Percentiles rank a stretch among this genome's conserved stretches.
phyloP scores from a whole-genome alignment of 1,139 yeast genomes.

The Kurtzmaniella quercitrusa region DNA sequence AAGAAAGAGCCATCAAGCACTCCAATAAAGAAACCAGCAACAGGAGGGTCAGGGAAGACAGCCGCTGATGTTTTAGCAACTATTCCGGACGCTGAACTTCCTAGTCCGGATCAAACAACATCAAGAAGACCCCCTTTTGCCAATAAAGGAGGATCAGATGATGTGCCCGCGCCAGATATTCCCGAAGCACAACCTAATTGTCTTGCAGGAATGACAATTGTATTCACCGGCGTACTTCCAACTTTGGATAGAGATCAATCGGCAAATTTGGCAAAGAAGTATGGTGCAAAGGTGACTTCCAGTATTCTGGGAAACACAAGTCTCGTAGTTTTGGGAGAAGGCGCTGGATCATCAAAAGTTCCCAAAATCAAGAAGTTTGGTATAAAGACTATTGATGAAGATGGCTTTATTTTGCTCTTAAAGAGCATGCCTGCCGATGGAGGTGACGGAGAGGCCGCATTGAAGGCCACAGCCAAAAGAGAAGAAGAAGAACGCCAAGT shows the following conservation, averaged over 20 bases:
- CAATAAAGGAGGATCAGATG: slow-evolving; percentile 28
- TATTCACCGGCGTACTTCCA: slow-evolving; percentile 89
- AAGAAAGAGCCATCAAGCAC: slow-evolving; percentile 7
- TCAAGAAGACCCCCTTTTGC: slow-evolving; percentile 20
- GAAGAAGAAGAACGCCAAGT: slow-evolving; percentile 59
- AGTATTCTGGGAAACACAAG: slow-evolving; percentile 84
- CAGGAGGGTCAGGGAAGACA: slow-evolving; percentile 1
- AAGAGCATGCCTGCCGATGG: slow-evolving; percentile 88
- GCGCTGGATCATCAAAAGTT: slow-evolving; percentile 96
- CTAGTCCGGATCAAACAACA: slow-evolving; percentile 36
- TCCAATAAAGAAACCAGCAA: slow-evolving; percentile 8
- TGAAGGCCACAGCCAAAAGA: slow-evolving; percentile 64
- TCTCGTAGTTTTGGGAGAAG: slow-evolving; percentile 87
- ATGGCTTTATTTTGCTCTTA: slow-evolving; percentile 75
- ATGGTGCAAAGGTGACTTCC: slow-evolving; percentile 93
- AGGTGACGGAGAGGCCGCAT: slow-evolving; percentile 76
- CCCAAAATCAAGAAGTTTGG: slow-evolving; percentile 69
- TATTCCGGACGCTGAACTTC: slow-evolving; percentile 69
- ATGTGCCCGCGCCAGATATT: slow-evolving; percentile 28
- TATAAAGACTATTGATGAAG: slow-evolving; percentile 81
- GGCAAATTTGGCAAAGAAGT: slow-evolving; percentile 70
- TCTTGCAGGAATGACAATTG: slow-evolving; percentile 81
- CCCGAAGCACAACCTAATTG: slow-evolving; percentile 84
- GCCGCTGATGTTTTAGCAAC: slow-evolving; percentile 43
- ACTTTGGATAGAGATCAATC: slow-evolving; percentile 72